phyloP scores from a whole-genome alignment of 2,329 filamentous ascomycete genomes.

The Dryadomyces sulphureus region DNA sequence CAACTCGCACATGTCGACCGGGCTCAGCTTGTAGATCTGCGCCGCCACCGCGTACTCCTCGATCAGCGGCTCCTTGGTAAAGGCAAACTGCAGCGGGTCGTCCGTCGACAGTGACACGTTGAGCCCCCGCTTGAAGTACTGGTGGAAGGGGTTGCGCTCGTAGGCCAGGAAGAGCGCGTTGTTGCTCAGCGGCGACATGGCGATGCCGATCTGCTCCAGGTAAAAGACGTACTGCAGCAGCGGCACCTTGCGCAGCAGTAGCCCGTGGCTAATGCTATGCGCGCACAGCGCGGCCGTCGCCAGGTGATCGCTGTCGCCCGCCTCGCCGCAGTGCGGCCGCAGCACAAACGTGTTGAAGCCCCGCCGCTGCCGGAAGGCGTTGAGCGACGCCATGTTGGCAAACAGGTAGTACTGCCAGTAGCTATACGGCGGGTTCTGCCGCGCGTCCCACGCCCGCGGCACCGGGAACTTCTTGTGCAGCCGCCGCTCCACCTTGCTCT shows the following conservation, averaged over 20 bases:
- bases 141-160: slow-evolving; percentile 89
- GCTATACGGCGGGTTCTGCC: slow-evolving; percentile 93
- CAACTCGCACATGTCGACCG: slow-evolving; percentile 96
- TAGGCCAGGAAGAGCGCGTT: slow-evolving; percentile 94
- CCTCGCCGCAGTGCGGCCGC: slow-evolving; percentile 89
- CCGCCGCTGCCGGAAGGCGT: slow-evolving; percentile 76
- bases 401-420: slow-evolving; percentile 99
- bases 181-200: slow-evolving; percentile 98
- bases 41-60: slow-evolving; percentile 97
- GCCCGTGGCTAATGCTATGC: slow-evolving; percentile 92
- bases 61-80: slow-evolving; percentile 94
- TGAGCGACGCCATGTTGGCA: slow-evolving; percentile 84
- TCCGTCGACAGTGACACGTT: slow-evolving; percentile 96
- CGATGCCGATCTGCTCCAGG: slow-evolving; percentile 92
- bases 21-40: slow-evolving; percentile 94
- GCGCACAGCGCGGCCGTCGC: slow-evolving; percentile 84
- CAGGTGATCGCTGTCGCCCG: slow-evolving; percentile 90
- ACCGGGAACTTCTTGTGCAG: slow-evolving; percentile 94
- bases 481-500: slow-evolving; percentile 88
- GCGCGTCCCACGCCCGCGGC: slow-evolving; percentile 75
- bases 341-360: slow-evolving; percentile 94
- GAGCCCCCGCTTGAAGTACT: slow-evolving; percentile 86
- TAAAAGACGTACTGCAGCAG: slow-evolving; percentile 96
- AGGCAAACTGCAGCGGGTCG: slow-evolving; percentile 93
- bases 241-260: slow-evolving; percentile 85